Evolutionary conservation across 305 asterid species (phyloP), one percentile per base, ranked within the genome.

Genomic region (Vinca major): DNA sequence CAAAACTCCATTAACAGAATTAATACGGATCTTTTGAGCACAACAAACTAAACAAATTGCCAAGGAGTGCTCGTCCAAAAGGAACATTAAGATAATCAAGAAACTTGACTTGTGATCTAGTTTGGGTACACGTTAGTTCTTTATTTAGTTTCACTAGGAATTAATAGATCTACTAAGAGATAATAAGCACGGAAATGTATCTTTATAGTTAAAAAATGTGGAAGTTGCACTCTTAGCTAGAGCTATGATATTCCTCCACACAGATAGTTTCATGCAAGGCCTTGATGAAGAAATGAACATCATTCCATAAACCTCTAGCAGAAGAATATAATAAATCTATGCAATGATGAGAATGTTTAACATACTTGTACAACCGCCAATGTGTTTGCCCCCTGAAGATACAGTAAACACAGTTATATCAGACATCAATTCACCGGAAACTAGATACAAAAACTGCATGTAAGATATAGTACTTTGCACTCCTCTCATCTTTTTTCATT

Each of bases 291-390:
- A 64, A 39, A 52, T 54, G 4, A 63, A 16, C 41, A 61, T 5
- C 37, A 49, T 19, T 50, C 9, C 8, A 19, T 40, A n/a, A 12
- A n/a, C 5, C 2, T 36, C 44, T 7, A 3, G 8, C 16, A 1
- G 19, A 7, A 66, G 8, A 66, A 13, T 36, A 13, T 8, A 14
- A 45, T 51, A 16, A 0, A 5, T 43, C 37, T 2, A 43, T 68
- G 10, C 19, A 56, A 74, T 21, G 8, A 21, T 5, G 3, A 54
- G 21, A 7, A 21, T 61, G 47, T 36, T 50, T 9, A 39, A 9
- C 4, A 54, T 71, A 76, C 80, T 76, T 76, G 80, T 71, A 63
- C 77, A 76, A 5, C 80, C 80, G 26, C 80, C 80, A 26, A 76
- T 76, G 40, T 76, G 80, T 64, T 76, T 57, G 5, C 74, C 77